Percentiles rank a stretch among this genome's conserved stretches.
phyloP scores from a whole-genome alignment of 495 filamentous ascomycete species.

The Pyrenula massariospora region DNA sequence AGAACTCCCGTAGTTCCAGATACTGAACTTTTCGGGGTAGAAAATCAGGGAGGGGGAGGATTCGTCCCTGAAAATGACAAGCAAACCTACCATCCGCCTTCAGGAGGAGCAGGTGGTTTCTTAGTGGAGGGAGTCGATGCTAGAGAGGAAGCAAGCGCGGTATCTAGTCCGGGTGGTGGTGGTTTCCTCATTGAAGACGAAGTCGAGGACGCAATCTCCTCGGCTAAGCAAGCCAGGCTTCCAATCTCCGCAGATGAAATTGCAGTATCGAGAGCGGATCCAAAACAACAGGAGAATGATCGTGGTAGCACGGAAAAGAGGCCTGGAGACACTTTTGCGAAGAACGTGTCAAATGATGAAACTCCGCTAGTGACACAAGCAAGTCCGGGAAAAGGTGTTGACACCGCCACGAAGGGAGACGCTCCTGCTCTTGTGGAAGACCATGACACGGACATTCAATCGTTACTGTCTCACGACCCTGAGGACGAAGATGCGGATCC shows the following conservation, averaged over 20 bases:
- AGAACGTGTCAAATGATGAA: not conserved
- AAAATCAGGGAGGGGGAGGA: not conserved
- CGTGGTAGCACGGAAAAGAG: not conserved
- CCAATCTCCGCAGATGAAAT: not conserved
- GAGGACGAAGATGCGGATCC: slow-evolving; percentile 60
- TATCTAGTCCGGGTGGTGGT: not conserved
- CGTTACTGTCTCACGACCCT: slow-evolving; percentile 47
- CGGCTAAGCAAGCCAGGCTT: too few relatives aligned
- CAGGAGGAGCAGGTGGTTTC: slow-evolving; percentile 4
- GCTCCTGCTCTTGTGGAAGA: not conserved
- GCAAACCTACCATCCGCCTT: not conserved
- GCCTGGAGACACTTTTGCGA: too few relatives aligned
- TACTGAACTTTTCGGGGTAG: not conserved
- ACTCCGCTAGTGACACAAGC: not conserved
- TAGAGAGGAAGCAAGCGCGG: slow-evolving; percentile 6
- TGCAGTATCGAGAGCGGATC: not conserved
- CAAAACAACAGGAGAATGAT: not conserved
- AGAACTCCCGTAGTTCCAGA: not conserved
- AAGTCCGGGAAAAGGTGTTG: not conserved
- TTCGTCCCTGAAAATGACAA: not conserved
- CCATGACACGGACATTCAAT: slow-evolving; percentile 17
- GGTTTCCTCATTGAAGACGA: not conserved
- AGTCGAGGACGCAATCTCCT: not conserved
- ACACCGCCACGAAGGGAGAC: not conserved
- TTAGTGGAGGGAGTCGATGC: slow-evolving; percentile 16